Evolutionary conservation across 768 basidiomycete genomes (phyloP), one percentile per base, ranked within the genome.

Genomic region (Exsudoporus frostii): DNA sequence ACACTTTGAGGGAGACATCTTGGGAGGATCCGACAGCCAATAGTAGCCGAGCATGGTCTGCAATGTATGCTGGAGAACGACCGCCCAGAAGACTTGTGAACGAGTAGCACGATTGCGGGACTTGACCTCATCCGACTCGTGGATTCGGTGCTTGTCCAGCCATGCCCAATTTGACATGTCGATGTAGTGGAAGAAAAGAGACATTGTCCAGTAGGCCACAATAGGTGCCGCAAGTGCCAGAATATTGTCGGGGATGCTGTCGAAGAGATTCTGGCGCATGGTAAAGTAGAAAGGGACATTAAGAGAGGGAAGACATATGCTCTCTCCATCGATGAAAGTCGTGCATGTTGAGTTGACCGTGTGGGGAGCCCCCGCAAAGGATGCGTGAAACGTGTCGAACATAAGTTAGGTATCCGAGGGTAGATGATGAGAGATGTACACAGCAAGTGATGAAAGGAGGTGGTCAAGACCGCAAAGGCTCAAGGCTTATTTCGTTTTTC

Each of bases 111-210:
- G 78, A 68, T 98, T 98, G 51, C 83, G 77, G 3, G 80, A 69
- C 53, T 77, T 76, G 54, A 93, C 84, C 65, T 98, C 95, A 14
- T 74, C 76, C 1, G 90, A 88, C 46, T 92, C 90, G 70, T 99
- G 96, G 42, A 98, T 88, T 40, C 92, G 81, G 68, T 91, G 86
- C 53, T 80, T 83, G 57, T 95, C 85, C 32, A 97, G 78, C 79
- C 84, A 87, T 63, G 82, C 74, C 82, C 85, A 89, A 25, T 74
- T 76, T 3, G 83, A 85, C n/a, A 74, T 72, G 73, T 99, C 97
- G 62, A 99, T 77, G 40, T 71, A 65, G 68, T 93, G 86, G 74
- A 97, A 98, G 67, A 90, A 69, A 45, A 87, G 73, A 4, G 92
- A 92, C 38, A 85, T 69, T 2, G 71, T 58, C 96, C 97, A 99